Evolutionary conservation across 2,329 filamentous ascomycete species (phyloP), one percentile per base, ranked within the genome.

Genomic region (Nannizzia gypsea): DNA sequence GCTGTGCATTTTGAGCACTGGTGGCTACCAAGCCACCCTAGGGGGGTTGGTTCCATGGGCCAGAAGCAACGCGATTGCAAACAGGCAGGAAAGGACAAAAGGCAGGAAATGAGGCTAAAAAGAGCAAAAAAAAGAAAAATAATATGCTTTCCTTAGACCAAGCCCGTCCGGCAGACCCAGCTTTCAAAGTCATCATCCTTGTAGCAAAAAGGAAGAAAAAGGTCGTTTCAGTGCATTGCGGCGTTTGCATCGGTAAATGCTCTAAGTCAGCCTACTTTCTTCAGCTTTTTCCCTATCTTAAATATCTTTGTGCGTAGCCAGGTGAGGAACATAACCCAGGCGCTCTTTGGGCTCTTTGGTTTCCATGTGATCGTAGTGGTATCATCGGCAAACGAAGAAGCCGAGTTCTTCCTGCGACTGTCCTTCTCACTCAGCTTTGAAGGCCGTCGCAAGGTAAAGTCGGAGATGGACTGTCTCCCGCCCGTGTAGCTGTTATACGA

Each of bases 221-320:
- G 26, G 9, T n/a, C 24, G 26, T 52, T 28, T 13, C 9, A 3
- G 9, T 20, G 22, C 48, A 15, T 52, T 28, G 22, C 26, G 31
- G 31, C 31, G 8, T 36, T 13, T 36, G 31, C 31, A 36, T 36
- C 13, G 9, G 31, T 36, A 36, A 36, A 52, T 8, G 15, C 26
- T 28, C 22, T 13, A 13, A 48, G 22, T 56, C 11, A 59, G n/a
- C 42, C 44, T 48, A 56, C 61, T 44, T 59, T 59, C 38, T 60
- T 63, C 22, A 73, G 62, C 60, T 67, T 73, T 59, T 72, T 71
- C 44, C 74, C 72, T 61, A 81, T 73, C 64, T 80, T 78, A 64
- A 82, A 76, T 60, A 83, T 68, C 61, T 80, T 73, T 34, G 80
- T 83, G 66, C 77, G 76, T 62, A 81, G 72, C 81, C 81, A 83